Evolutionary conservation across 2,329 filamentous ascomycete genomes (phyloP), one percentile per base, ranked within the genome.

Genomic region (Colletotrichum limetticola): DNA sequence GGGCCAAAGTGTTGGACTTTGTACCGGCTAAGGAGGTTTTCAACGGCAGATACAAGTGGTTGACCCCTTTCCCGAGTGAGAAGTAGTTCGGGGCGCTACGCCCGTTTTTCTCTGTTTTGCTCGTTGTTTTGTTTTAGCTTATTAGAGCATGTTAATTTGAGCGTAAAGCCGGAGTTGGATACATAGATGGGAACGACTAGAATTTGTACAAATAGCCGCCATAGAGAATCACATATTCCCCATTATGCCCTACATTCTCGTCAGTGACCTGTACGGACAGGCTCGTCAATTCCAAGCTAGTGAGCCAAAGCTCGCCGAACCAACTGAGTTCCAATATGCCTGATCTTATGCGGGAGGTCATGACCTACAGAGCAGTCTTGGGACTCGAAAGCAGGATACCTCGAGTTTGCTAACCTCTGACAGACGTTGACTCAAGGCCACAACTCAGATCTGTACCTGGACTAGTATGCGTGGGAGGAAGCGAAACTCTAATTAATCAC

Each of bases 1-100:
- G 65, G 55, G 65, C 64, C 1, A 63, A 65, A 24, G 74, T 77
- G 16, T n/a, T 79, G 16, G 74, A 78, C 35, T 79, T 76, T 26
- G 53, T 77, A 30, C 46, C 65, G 30, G 55, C 62, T 0, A 66
- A 74, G 14, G 76, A 77, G 65, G 72, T 75, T 1, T 73, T 74
- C 9, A 56, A 66, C 49, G 76, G 75, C 24, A 66, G 49, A 3
- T 68, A 63, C 58, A 35, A 68, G 69, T 68, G 65, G 69, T 26
- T 68, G 37, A 14, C 63, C 12, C 65, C 69, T 1, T 61, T 66
- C 49, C 61, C 58, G 60, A 59, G 58, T 5, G 65, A 70, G 60
- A 28, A 30, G 19, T 53, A 55, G 28, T 52, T 42, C 1, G 53
- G 30, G 14, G 14, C 14, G 37, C 1, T 42, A 8, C 37, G 16